phyloP scores from a whole-genome alignment of 805 yeast species.

The Candida maris region DNA sequence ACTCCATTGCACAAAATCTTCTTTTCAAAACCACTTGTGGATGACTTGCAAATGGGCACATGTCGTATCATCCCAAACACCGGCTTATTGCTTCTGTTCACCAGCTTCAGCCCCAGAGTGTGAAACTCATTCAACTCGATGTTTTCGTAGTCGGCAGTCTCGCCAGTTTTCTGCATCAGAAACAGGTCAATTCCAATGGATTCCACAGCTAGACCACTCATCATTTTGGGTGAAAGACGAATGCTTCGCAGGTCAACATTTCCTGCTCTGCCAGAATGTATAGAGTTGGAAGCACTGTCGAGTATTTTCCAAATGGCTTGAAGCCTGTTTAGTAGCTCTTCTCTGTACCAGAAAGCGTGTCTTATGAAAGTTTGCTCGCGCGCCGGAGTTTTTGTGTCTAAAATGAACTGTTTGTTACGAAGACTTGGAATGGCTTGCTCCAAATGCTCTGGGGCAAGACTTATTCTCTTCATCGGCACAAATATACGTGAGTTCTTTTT shows the following conservation, averaged over 20 bases:
- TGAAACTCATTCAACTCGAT: constrained; percentile 48
- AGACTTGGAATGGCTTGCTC: constrained; percentile 64
- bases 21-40: constrained; percentile 41
- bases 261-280: constrained; percentile 43
- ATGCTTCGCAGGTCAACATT: constrained; percentile 63
- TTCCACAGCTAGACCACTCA: constrained; percentile 48
- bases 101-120: constrained; percentile 45
- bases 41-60: constrained; percentile 41
- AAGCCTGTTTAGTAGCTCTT: constrained; percentile 54
- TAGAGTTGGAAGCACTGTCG: constrained; percentile 24
- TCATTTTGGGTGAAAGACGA: constrained; percentile 59
- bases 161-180: constrained; percentile 18
- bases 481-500: constrained; percentile 49
- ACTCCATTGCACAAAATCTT: constrained; percentile 70
- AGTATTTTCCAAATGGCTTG: constrained; percentile 62
- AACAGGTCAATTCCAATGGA: constrained; percentile 41
- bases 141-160: constrained; percentile 22
- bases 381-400: constrained; percentile 48
- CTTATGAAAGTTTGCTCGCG: constrained; percentile 56
- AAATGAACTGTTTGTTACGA: constrained; percentile 64
- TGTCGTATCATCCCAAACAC: constrained; percentile 60
- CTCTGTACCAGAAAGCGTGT: constrained; percentile 79
- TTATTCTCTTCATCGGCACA: constrained; percentile 63
- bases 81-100: constrained; percentile 41
- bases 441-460: constrained; percentile 40